Conservation (phyloP, 208 protist species). For the Acanthamoeba lenticulata region DNA sequence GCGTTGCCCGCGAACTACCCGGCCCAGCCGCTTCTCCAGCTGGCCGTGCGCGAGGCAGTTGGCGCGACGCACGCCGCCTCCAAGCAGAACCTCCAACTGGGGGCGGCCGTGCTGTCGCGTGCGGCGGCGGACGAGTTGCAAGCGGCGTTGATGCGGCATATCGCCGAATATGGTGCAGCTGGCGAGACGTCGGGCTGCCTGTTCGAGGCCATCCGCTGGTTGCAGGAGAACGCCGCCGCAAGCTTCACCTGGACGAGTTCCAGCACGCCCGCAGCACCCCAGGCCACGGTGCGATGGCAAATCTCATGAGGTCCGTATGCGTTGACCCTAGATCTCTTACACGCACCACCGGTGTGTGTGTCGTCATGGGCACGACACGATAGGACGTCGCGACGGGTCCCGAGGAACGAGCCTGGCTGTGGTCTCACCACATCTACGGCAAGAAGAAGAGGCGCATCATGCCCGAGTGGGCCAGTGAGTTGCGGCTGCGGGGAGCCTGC, state of each 20-base stretch:
- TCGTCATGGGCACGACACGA: background rate
- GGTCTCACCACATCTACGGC: conserved; percentile 62
- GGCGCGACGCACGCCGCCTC: too few relatives aligned
- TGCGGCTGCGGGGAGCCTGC: background rate
- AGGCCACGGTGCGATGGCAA: background rate
- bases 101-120: background rate
- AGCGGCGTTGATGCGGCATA: background rate
- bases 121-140: background rate
- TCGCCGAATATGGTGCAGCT: background rate
- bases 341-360: background rate
- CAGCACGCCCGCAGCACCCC: too few relatives aligned
- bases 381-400: too few relatives aligned
- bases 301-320: background rate
- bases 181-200: background rate
- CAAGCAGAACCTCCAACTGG: too few relatives aligned
- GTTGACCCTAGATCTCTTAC: background rate
- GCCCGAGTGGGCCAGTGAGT: conserved; percentile 5
- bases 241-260: background rate
- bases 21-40: background rate
- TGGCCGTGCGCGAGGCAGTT: background rate
- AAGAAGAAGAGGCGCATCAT: conserved; percentile 37
- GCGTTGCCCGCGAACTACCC: background rate
- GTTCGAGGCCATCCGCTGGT: conserved; percentile 28
- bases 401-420: background rate
- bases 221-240: background rate